Percentiles rank a stretch among this genome's conserved stretches.
Evolutionary conservation across 352 stramenopile species (phyloP).

Genomic region (Pythium guiyangense): DNA sequence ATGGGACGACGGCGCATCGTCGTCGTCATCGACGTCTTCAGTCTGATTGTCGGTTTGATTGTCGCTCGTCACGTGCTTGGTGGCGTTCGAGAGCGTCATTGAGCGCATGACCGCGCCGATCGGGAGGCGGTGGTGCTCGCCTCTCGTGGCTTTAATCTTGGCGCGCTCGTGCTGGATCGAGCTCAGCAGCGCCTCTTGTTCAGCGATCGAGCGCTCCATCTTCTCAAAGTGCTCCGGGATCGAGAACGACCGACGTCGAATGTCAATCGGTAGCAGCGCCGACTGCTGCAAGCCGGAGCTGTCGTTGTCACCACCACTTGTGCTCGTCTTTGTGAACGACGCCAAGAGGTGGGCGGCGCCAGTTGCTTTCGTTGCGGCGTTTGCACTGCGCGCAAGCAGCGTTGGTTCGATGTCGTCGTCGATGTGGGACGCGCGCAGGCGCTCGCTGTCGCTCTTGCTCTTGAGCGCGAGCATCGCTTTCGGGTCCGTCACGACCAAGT

Average conservation of each 20-base stretch:
- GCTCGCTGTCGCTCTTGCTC: constrained; percentile 3
- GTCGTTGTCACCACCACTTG: not conserved
- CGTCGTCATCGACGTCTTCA: not conserved
- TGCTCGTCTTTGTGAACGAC: not conserved
- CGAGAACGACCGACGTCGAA: constrained; percentile 33
- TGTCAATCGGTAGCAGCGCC: constrained; percentile 11
- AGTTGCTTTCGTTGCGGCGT: not conserved
- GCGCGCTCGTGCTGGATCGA: constrained; percentile 51
- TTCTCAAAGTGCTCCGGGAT: constrained; percentile 47
- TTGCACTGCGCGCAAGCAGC: not conserved
- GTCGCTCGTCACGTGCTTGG: not conserved
- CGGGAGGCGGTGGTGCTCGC: constrained; percentile 6
- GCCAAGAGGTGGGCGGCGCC: no score
- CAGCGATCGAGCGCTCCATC: constrained; percentile 57
- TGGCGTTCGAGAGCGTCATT: constrained; percentile 3
- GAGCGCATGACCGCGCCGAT: constrained; percentile 18
- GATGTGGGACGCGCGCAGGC: no score
- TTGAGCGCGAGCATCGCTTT: not conserved
- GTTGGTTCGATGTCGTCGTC: no score
- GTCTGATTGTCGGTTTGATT: constrained; percentile 5
- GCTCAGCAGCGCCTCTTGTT: constrained; percentile 56
- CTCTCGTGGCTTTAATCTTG: constrained; percentile 22
- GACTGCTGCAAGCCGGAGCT: constrained; percentile 1
- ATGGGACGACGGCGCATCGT: not conserved
- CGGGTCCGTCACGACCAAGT: constrained; percentile 23